Evolutionary conservation across 116 monocot species (phyloP).

Genomic region (Phalaenopsis hybrid): DNA sequence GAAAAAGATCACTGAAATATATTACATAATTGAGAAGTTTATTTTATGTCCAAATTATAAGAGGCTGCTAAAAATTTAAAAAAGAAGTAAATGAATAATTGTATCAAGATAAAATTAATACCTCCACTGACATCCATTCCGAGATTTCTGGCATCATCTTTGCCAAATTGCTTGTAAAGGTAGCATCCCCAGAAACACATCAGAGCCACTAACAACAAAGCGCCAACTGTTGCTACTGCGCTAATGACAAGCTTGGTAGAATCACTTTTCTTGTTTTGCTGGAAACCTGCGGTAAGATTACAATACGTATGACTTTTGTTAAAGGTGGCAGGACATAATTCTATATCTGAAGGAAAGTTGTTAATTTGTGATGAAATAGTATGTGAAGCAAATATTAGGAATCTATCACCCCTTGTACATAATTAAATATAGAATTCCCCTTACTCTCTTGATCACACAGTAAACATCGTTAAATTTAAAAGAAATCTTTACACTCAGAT

Average conservation of each 20-base stretch:
- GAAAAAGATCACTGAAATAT: conserved; percentile 18
- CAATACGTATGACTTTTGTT: not conserved
- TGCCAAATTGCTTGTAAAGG: conserved; percentile 91
- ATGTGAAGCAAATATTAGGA: not conserved
- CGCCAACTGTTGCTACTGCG: conserved; percentile 90
- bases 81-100: not conserved
- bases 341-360: not conserved
- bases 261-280: conserved; percentile 37
- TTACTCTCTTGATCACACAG: not conserved
- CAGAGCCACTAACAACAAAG: conserved; percentile 83
- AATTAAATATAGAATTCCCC: not conserved
- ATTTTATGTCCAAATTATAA: not conserved
- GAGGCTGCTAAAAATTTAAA: not conserved
- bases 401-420: not conserved
- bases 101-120: conserved; percentile 18
- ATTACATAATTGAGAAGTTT: conserved; percentile 4
- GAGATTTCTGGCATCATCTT: conserved; percentile 50
- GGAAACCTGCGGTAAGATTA: conserved; percentile 26
- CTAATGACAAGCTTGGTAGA: conserved; percentile 84
- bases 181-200: conserved; percentile 99
- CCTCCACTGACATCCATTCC: conserved; percentile 77
- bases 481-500: not conserved
- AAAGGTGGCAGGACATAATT: not conserved
- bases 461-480: not conserved
- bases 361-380: not conserved